These are phyloP conservation scores for Trypanosoma avium DNA, from an alignment of 208 protist genomes.

Conservation along the genomic window DNA sequence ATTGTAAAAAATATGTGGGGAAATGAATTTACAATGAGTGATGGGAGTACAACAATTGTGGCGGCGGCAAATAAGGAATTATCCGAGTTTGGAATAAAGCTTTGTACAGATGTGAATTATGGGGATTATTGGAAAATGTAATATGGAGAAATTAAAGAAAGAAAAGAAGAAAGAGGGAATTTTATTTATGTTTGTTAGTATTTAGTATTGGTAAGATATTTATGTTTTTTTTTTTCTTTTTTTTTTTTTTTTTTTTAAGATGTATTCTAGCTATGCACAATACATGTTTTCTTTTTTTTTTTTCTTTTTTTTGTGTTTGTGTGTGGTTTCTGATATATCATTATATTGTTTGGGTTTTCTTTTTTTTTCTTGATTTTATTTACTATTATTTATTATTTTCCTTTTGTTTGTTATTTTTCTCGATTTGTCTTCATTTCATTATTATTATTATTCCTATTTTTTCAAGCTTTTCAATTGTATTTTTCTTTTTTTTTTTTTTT, in stretches of 20 bases:
- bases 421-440: neutral
- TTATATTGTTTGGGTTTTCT: too few relatives aligned
- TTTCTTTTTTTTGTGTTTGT: neutral
- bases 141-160: neutral
- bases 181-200: too few relatives aligned
- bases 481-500: neutral
- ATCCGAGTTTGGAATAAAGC: conserved; percentile 25
- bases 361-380: neutral
- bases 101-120: conserved; percentile 35
- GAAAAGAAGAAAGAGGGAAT: neutral
- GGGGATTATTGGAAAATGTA: conserved; percentile 38
- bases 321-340: neutral
- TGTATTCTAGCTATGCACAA: too few relatives aligned
- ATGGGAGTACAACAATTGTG: conserved; percentile 49
- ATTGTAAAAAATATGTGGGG: conserved; percentile 58
- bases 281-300: conserved; percentile 17
- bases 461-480: neutral
- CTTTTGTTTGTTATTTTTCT: neutral
- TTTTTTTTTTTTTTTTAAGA: too few relatives aligned
- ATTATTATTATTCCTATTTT: neutral
- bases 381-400: neutral
- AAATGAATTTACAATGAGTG: conserved; percentile 47
- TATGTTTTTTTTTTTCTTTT: too few relatives aligned
- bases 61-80: conserved; percentile 43
- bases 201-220: too few relatives aligned